These are phyloP conservation scores for Grosmannia clavigera DNA, from an alignment of 2,329 filamentous ascomycete genomes.

Conservation along the genomic window DNA sequence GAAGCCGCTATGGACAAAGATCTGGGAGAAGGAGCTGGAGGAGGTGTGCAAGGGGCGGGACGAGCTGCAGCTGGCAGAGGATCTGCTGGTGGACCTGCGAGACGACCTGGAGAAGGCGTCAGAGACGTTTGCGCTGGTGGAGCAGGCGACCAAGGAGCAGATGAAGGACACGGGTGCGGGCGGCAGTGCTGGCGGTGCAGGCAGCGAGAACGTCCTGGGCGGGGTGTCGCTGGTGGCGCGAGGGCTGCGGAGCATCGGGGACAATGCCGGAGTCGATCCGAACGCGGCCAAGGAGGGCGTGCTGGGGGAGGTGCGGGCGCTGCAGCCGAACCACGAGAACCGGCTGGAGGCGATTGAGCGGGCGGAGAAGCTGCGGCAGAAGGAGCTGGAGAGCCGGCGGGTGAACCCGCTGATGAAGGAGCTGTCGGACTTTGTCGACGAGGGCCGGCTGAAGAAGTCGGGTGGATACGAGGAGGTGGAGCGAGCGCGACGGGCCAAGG, in stretches of 20 bases:
- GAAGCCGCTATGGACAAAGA: slow-evolving; percentile 97
- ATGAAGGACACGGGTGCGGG: slow-evolving; percentile 58
- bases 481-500: slow-evolving; percentile 67
- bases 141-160: slow-evolving; percentile 97
- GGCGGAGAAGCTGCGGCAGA: slow-evolving; percentile 83
- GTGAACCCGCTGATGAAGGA: slow-evolving; percentile 75
- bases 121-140: slow-evolving; percentile 87
- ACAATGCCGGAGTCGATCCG: slow-evolving; percentile 46
- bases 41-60: slow-evolving; percentile 93
- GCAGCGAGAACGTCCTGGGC: slow-evolving; percentile 27
- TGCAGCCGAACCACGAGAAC: slow-evolving; percentile 89
- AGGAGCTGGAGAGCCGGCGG: slow-evolving; percentile 67
- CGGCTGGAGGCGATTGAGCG: slow-evolving; percentile 91
- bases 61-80: slow-evolving; percentile 90
- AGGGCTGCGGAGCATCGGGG: slow-evolving; percentile 40
- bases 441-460: slow-evolving; percentile 89
- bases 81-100: slow-evolving; percentile 80
- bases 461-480: slow-evolving; percentile 93
- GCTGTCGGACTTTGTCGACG: slow-evolving; percentile 70
- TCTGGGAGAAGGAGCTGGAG: slow-evolving; percentile 96
- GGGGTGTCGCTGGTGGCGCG: slow-evolving; percentile 17
- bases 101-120: slow-evolving; percentile 92
- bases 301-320: slow-evolving; percentile 80
- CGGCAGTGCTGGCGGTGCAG: slow-evolving; percentile 31
- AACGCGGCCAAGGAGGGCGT: slow-evolving; percentile 80